Evolutionary conservation across 2,329 filamentous ascomycete genomes (phyloP).

Genomic region (Harringtonia aguacate): DNA sequence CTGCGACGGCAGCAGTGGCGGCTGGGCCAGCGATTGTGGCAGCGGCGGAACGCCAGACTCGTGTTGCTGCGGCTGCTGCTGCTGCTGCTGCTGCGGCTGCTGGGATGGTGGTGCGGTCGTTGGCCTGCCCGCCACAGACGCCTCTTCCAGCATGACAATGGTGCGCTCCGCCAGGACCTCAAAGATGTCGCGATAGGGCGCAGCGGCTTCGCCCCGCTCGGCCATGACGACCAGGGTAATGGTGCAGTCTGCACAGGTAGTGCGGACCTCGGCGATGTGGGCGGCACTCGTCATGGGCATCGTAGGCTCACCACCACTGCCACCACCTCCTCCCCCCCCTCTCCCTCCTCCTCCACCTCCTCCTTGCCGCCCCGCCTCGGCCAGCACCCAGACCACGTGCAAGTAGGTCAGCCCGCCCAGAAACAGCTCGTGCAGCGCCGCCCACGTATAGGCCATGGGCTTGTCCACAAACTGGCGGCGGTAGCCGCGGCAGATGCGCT

Average conservation of each 20-base stretch:
- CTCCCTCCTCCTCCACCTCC: too few relatives aligned
- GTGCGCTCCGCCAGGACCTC: slow-evolving; percentile 18
- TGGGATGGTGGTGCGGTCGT: too few relatives aligned
- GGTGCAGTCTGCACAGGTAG: slow-evolving; percentile 23
- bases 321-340: too few relatives aligned
- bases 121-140: too few relatives aligned
- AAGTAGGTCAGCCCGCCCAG: slow-evolving; percentile 23
- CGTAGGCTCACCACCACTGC: too few relatives aligned
- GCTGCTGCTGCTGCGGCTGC: too few relatives aligned
- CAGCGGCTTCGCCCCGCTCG: slow-evolving; percentile 12
- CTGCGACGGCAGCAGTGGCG: too few relatives aligned
- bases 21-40: too few relatives aligned
- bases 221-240: slow-evolving; percentile 24
- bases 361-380: too few relatives aligned
- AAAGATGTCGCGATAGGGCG: slow-evolving; percentile 22
- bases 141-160: slow-evolving; percentile 17
- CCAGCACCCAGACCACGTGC: slow-evolving; percentile 19
- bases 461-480: slow-evolving; percentile 20
- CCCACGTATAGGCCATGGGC: slow-evolving; percentile 21
- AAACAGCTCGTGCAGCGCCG: slow-evolving; percentile 23
- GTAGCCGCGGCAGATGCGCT: slow-evolving; percentile 23
- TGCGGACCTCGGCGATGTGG: slow-evolving; percentile 14
- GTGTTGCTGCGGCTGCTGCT: too few relatives aligned
- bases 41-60: too few relatives aligned
- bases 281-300: slow-evolving; percentile 9